Conservation (phyloP, 148 eudicot genomes). For the Rhododendron molle region DNA sequence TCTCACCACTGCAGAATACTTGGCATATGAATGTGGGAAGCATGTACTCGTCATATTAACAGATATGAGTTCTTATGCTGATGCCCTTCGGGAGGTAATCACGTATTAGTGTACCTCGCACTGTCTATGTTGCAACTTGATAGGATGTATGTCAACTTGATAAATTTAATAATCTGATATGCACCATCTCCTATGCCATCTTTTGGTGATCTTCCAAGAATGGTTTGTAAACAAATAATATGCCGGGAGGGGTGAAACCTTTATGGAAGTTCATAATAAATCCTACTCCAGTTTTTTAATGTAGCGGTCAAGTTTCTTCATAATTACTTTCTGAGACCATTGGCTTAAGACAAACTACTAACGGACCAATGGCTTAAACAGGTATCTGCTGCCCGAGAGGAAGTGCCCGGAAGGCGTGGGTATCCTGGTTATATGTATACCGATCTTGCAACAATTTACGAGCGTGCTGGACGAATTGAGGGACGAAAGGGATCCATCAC, state of each 20-base stretch:
- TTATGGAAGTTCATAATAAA: background rate
- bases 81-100: constrained; percentile 99
- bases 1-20: constrained; percentile 93
- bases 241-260: background rate
- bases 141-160: background rate
- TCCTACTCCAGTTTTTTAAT: background rate
- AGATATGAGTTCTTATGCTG: constrained; percentile 99
- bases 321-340: background rate
- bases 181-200: background rate
- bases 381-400: constrained; percentile 99
- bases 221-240: background rate
- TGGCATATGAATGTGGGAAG: constrained; percentile 99
- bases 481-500: constrained; percentile 96
- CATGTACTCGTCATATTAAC: constrained; percentile 98
- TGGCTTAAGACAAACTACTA: background rate
- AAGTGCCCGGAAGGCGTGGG: constrained; percentile 99
- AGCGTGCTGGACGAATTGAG: constrained; percentile 98
- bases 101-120: background rate
- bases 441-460: constrained; percentile 97
- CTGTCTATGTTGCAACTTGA: background rate
- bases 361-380: constrained; percentile 21
- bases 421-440: constrained; percentile 99
- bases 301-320: background rate
- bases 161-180: background rate
- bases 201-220: background rate